phyloP scores from a whole-genome alignment of 2,329 filamentous ascomycete species.

The Trichoderma endophyticum region DNA sequence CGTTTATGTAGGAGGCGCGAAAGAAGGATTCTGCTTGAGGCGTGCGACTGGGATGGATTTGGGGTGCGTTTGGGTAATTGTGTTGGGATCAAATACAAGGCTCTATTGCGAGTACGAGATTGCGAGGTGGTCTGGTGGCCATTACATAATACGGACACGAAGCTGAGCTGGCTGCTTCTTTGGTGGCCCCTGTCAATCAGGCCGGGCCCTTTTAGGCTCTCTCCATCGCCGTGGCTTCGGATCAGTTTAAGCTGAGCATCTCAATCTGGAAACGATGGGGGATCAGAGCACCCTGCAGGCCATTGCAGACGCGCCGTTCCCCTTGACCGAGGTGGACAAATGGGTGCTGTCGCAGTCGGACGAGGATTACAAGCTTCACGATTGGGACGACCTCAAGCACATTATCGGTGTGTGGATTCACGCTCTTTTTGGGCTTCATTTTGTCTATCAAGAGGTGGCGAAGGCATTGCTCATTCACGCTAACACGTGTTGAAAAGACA shows the following conservation, averaged over 20 bases:
- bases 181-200: neutral
- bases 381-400: slow-evolving; percentile 69
- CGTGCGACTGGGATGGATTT: neutral
- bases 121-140: neutral
- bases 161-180: neutral
- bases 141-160: slow-evolving; percentile 6
- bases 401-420: slow-evolving; percentile 55
- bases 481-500: slow-evolving; percentile 32
- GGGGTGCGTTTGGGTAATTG: neutral
- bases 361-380: slow-evolving; percentile 64
- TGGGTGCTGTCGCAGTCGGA: slow-evolving; percentile 63
- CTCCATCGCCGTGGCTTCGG: neutral
- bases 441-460: neutral
- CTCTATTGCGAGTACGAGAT: slow-evolving; percentile 3
- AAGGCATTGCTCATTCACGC: neutral
- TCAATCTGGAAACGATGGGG: slow-evolving; percentile 36
- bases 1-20: neutral
- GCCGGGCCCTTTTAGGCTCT: neutral
- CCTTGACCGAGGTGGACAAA: slow-evolving; percentile 57
- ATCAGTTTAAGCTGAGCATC: neutral
- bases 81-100: neutral
- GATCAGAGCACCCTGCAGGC: slow-evolving; percentile 27
- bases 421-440: neutral
- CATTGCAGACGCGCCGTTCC: slow-evolving; percentile 49
- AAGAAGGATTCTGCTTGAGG: neutral